These are phyloP conservation scores for Lumnitzera racemosa DNA, from an alignment of 345 rosid genomes.

Conservation along the genomic window DNA sequence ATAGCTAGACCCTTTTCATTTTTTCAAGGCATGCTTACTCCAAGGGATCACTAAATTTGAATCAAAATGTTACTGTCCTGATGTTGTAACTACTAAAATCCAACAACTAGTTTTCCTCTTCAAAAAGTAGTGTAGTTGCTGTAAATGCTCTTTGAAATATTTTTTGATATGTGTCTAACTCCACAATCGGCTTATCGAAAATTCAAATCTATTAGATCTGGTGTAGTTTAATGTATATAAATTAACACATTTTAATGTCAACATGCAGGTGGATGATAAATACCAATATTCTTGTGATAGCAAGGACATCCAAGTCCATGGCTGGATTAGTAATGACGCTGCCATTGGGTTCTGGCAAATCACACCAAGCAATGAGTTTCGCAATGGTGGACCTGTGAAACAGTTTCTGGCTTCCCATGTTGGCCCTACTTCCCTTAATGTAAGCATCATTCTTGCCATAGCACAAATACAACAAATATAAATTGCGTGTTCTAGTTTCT, in stretches of 20 bases:
- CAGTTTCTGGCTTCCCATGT: constrained; percentile 84
- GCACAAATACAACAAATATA: too few species aligned
- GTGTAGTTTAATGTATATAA: too few species aligned
- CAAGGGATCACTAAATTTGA: too few species aligned
- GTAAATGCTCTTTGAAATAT: too few species aligned
- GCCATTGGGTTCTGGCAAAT: constrained; percentile 90
- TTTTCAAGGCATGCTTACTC: not conserved
- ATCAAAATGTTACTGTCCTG: too few species aligned
- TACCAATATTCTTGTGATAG: constrained; percentile 69
- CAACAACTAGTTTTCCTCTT: too few species aligned
- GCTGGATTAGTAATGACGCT: constrained; percentile 72
- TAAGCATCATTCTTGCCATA: constrained; percentile 16
- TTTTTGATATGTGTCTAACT: too few species aligned
- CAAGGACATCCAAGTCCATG: constrained; percentile 61
- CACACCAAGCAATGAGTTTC: constrained; percentile 87
- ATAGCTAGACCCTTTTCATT: not conserved
- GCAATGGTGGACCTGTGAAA: constrained; percentile 80
- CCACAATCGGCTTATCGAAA: not conserved
- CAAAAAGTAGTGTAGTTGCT: too few species aligned
- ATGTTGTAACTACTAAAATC: too few species aligned
- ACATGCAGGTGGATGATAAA: constrained; percentile 82
- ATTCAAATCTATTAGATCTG: too few species aligned
- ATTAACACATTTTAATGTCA: too few species aligned
- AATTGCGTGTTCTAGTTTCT: too few species aligned
- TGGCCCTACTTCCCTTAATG: constrained; percentile 82